A percentile compares a stretch with the other conserved stretches of the same genome.
phyloP scores from a whole-genome alignment of 2,329 filamentous ascomycete species.

The Aspergillus ochraceus region DNA sequence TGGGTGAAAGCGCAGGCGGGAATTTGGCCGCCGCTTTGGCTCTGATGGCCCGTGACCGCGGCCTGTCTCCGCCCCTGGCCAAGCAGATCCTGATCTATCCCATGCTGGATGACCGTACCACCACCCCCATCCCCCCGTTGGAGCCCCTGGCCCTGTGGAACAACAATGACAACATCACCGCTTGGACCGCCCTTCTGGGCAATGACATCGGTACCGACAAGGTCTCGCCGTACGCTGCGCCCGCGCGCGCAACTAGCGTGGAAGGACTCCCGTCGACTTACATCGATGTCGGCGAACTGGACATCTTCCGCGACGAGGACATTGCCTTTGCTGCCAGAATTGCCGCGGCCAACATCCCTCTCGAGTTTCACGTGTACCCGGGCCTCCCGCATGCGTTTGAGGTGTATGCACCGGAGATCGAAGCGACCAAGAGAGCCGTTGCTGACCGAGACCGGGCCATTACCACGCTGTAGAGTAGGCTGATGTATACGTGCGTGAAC shows the following conservation, averaged over 20 bases:
- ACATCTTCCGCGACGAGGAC: conserved; percentile 46
- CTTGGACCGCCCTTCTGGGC: conserved; percentile 46
- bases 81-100: conserved; percentile 49
- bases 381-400: conserved; percentile 46
- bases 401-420: conserved; percentile 17
- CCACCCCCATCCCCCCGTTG: conserved; percentile 32
- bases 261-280: conserved; percentile 45
- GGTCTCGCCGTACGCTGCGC: conserved; percentile 39
- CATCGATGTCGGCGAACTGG: conserved; percentile 46
- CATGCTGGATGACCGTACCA: conserved; percentile 50
- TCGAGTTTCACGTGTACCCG: conserved; percentile 48
- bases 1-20: conserved; percentile 48
- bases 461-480: neutral
- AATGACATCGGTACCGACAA: conserved; percentile 31
- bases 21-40: conserved; percentile 42
- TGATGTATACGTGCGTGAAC: neutral
- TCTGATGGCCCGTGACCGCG: conserved; percentile 40
- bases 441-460: conserved; percentile 5
- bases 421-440: conserved; percentile 12
- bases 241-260: conserved; percentile 37
- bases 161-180: conserved; percentile 40
- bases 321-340: conserved; percentile 43
- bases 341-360: conserved; percentile 42
- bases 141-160: conserved; percentile 39
- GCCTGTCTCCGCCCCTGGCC: conserved; percentile 29